These are phyloP conservation scores for Blastobotrys robertii DNA, from an alignment of 805 yeast species.

Conservation along the genomic window DNA sequence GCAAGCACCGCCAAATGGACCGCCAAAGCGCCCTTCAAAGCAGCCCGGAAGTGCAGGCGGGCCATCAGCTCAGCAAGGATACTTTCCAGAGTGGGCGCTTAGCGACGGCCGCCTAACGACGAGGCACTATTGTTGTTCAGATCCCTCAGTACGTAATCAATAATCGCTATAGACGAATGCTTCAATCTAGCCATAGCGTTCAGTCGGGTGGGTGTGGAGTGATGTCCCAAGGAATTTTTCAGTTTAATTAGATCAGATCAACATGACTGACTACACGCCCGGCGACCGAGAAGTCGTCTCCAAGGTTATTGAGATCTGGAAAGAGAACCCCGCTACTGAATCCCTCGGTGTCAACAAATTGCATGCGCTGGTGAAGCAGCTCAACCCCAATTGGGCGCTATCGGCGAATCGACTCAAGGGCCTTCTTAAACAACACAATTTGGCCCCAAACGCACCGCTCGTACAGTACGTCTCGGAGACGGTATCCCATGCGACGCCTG, in stretches of 20 bases:
- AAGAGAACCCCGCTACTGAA: conserved; percentile 53
- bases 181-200: no score
- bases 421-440: conserved; percentile 46
- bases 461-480: conserved; percentile 47
- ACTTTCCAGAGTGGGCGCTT: no score
- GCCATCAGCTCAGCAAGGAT: no score
- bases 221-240: no score
- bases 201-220: no score
- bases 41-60: no score
- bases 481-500: conserved; percentile 40
- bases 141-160: neutral
- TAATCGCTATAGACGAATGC: neutral
- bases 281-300: conserved; percentile 50
- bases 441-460: conserved; percentile 34
- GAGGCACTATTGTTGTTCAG: no score
- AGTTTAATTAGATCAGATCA: no score
- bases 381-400: conserved; percentile 53
- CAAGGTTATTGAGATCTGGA: conserved; percentile 57
- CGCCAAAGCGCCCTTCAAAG: no score
- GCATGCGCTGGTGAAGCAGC: conserved; percentile 38
- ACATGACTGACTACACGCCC: conserved; percentile 27
- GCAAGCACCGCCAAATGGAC: no score
- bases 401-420: conserved; percentile 48
- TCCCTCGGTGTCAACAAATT: conserved; percentile 46
- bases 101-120: no score